Base-by-base conservation (phyloP, 2,329 filamentous ascomycete species). In the Xylaria sp. region DNA sequence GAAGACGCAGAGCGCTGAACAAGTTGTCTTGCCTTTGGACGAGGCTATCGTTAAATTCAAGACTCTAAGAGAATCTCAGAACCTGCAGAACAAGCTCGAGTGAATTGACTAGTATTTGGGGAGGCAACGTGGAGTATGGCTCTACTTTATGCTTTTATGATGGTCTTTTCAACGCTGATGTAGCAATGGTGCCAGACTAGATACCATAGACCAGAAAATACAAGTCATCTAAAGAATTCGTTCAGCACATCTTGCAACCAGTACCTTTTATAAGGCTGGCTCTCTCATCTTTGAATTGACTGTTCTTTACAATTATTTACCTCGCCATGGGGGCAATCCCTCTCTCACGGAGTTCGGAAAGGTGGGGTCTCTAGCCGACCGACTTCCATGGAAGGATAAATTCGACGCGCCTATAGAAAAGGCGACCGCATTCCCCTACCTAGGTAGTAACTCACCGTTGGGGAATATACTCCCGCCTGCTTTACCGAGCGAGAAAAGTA, bases 41-140 rank as follows among this genome's bases (percentile, higher is more conserved):
- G 74, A 75, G 28, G 73, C 70, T 23, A 43, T 76, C 20, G 65
- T 52, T 45, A 74, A 73, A 67, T 60, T 75, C 53, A 65, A 66
- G 41, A 63, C 60, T 56, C 46, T 68, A 28, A 59, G 67, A 46
- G 46, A 71, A 50, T 65, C 60, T 4, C 62, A 65, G 15, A 20
- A 30, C 15, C 39, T 71, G 10, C 50, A 56, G 23, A 70, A 70
- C 18, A 68, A 70, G 32, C 65, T 71, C 25, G 65, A 68, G 15
- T 71, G 52, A 66, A 23, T 53, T 28, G 8, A 50, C n/a, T 30
- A 30, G 25, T 45, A 30, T 28, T 46, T 46, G 10, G 7, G 15
- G 39, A 28, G 48, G 18, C 25, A 55, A 39, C 20, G n/a, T 34
- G 13, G 18, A 15, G 34, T 32, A 20, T 32, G 34, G 25, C 18